These are phyloP conservation scores for Cinnamomum chago DNA, from an alignment of 164 flowering plant species.

Conservation along the genomic window DNA sequence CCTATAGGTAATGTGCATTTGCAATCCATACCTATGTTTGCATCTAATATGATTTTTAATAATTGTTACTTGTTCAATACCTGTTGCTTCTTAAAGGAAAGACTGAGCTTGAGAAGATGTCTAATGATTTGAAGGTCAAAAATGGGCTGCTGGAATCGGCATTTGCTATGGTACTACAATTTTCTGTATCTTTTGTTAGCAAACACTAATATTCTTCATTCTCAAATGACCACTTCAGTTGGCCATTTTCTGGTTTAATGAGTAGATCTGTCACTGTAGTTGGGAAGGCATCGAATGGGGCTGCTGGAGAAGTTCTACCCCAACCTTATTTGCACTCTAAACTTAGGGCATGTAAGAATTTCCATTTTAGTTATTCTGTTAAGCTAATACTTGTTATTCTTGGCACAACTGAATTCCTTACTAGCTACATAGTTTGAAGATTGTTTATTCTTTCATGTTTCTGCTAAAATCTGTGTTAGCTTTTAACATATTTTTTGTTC, in stretches of 20 bases:
- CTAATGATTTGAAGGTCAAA: conserved; percentile 57
- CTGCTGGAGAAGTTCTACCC: conserved; percentile 85
- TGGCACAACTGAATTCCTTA: too few species aligned
- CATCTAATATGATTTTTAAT: not conserved
- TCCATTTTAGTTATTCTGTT: not conserved
- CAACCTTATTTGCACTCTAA: conserved; percentile 78
- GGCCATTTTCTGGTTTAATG: conserved; percentile 1
- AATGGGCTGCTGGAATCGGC: conserved; percentile 77
- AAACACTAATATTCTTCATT: not conserved
- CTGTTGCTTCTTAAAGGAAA: conserved; percentile 42
- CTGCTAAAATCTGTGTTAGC: too few species aligned
- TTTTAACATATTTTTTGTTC: too few species aligned
- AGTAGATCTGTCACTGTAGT: conserved; percentile 38
- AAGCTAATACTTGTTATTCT: too few species aligned
- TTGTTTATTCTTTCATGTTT: too few species aligned
- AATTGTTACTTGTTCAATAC: conserved; percentile 7
- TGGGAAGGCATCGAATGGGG: conserved; percentile 66
- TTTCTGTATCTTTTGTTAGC: conserved; percentile 1
- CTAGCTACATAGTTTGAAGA: too few species aligned
- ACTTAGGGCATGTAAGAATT: conserved; percentile 70
- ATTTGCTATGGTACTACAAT: conserved; percentile 39
- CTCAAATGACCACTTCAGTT: not conserved
- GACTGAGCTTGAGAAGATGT: conserved; percentile 54
- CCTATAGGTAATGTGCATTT: conserved; percentile 12
- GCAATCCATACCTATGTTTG: conserved; percentile 7